Base-by-base conservation (phyloP, 257 asterid species). In the Solanum piurae region DNA sequence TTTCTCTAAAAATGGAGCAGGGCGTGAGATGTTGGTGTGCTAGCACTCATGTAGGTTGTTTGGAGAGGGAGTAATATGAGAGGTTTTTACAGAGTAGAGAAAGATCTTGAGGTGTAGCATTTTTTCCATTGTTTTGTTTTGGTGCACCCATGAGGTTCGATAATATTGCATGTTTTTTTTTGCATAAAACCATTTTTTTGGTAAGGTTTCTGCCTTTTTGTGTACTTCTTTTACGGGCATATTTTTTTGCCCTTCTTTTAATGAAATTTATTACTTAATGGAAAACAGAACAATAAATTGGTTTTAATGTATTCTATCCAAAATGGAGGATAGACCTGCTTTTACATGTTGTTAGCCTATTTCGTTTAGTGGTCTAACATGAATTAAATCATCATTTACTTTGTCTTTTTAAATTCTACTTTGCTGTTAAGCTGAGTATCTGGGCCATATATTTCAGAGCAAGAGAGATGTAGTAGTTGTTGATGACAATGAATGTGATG, bases 401-500 rank as follows among this genome's bases (percentile, higher is more conserved):
- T 75, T 75, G 18, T 34, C 42, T 75, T 37, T 75, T 75, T 21
- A 75, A 37, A 37, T 37, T 37, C 11, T 74, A 36, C 10, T 73
- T 75, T 38, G 55, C 55, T 12, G 83, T 38, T 37, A 75, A 37
- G 21, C 58, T 1, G 33, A 75, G 83, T 38, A 27, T 75, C 83
- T 75, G 33, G 83, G 6, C 49, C 55, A 5, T 21, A 9, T 75
- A 37, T 36, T 37, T 80, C 89, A 97, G 99, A 96, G 92, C 27
- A 95, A 91, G 94, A 92, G 96, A 87, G 98, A 93, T 49, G 94
- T 97, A 34, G 95, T 91, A 82, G 97, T 94, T 73, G 95, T 95
- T 88, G 96, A 97, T 87, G 93, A 92, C 77, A 87, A 91, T 84
- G 98, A 95, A 87, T 86, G 83, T 89, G 98, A 75, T 75, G 83